Conservation (phyloP, 225 moss, liverwort and hornwort species). For the Polytrichum commune region DNA sequence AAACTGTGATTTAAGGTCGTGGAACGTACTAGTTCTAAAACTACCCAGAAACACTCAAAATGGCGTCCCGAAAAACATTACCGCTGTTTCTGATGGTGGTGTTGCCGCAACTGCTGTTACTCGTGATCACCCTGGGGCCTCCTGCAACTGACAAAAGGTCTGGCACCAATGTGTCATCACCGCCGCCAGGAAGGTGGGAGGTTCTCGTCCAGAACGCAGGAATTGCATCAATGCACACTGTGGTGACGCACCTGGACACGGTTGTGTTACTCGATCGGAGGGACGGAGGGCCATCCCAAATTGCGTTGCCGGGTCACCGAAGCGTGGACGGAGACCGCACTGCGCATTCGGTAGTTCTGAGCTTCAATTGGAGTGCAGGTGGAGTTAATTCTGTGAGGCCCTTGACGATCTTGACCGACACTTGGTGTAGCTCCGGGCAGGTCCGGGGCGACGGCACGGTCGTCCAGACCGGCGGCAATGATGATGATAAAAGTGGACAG, state of each 20-base stretch:
- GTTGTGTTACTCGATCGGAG: conserved; percentile 3
- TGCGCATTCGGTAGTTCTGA: conserved; percentile 6
- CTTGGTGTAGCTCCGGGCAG: conserved; percentile 8
- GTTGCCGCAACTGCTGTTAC: too few relatives aligned
- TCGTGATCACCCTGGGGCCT: too few relatives aligned
- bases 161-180: too few relatives aligned
- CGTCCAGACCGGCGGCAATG: conserved; percentile 4
- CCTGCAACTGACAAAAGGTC: too few relatives aligned
- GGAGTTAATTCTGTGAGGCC: not conserved
- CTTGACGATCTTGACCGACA: conserved; percentile 2
- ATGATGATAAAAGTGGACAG: conserved; percentile 7
- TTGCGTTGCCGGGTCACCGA: not conserved
- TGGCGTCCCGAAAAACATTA: too few relatives aligned
- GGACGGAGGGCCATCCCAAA: not conserved
- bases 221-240: conserved; percentile 8
- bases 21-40: too few relatives aligned
- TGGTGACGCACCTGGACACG: conserved; percentile 1
- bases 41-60: too few relatives aligned
- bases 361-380: not conserved
- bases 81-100: too few relatives aligned
- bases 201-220: not conserved
- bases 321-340: not conserved
- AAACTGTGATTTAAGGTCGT: too few relatives aligned
- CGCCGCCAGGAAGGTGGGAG: conserved; percentile 4
- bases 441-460: conserved; percentile 1